Base-by-base conservation (phyloP, 2,329 filamentous ascomycete genomes). In the Diaporthe vaccinii region DNA sequence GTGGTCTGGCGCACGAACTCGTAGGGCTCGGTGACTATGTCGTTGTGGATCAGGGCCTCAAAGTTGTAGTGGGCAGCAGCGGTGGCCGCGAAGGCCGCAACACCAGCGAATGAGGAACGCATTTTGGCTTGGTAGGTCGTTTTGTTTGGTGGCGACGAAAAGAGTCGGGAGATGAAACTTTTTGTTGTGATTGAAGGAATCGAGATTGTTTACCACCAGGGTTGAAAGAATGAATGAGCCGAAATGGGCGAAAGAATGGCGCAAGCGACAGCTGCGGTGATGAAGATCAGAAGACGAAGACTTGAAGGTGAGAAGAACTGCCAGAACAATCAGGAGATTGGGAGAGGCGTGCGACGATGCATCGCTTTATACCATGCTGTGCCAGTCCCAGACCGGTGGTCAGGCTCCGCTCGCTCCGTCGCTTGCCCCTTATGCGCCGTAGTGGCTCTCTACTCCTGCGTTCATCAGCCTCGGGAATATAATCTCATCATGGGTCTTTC, bases 1-100 rank as follows among this genome's bases (percentile, higher is more conserved):
- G 78, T 78, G 20, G 77, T 78, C 72, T 77, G 71, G 41, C 78
- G 78, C 17, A 78, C 78, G 58, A 76, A 79, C 72, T 79, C 65
- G 72, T 78, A 79, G n/a, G 75, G 17, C 44, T 65, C 59, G 15
- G 78, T 78, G 15, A 78, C 62, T 41, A 78, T 74, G 73, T 77
- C 78, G 59, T 79, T 79, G 70, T 78, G 78, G 41, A 78, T 78
- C 8, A 78, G 76, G 3, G 74, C 73, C 58, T 76, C 74, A 46
- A 78, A 78, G 72, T 78, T 78, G 77, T 77, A 78, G 55, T 78
- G 77, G 41, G 77, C 77, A 25, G 73, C 61, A 69, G 74, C 75
- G 17, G 70, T 61, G 28, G 73, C 65, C 51, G 67, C 73, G 25
- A 74, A 73, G 53, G 76, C 75, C 57, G 73, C 61, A 34, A 77